Conservation (phyloP, 768 basidiomycete genomes). For the Pulveroboletus ravenelii region DNA sequence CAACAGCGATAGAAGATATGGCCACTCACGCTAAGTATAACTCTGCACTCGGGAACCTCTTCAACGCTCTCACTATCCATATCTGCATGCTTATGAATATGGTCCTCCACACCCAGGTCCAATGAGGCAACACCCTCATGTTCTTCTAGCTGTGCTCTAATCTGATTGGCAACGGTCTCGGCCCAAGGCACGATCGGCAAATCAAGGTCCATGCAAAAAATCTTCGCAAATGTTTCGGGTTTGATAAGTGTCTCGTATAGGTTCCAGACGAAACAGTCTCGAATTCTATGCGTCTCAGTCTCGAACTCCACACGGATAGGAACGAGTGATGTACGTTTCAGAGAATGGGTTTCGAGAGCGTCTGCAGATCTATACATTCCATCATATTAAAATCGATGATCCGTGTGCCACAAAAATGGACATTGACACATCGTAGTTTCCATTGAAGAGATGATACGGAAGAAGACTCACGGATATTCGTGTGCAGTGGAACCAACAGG, state of each 20-base stretch:
- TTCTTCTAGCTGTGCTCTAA: conserved; percentile 88
- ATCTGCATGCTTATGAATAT: conserved; percentile 13
- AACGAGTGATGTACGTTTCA: conserved; percentile 53
- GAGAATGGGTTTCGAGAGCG: conserved; percentile 58
- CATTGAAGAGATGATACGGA: conserved; percentile 1
- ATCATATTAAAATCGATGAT: conserved; percentile 15
- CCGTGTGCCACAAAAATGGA: conserved; percentile 18
- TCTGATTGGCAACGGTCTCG: conserved; percentile 79
- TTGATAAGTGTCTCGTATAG: conserved; percentile 81
- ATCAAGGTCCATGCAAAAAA: conserved; percentile 87
- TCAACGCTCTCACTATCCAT: conserved; percentile 46
- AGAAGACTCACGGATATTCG: conserved; percentile 66
- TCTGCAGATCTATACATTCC: conserved; percentile 52
- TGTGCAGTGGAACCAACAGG: conserved; percentile 58
- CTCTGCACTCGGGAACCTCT: conserved; percentile 72
- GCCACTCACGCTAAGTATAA: conserved; percentile 66
- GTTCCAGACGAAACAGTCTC: conserved; percentile 97
- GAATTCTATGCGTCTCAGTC: conserved; percentile 83
- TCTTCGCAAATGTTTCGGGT: conserved; percentile 79
- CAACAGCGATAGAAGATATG: conserved; percentile 1
- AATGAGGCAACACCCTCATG: conserved; percentile 77
- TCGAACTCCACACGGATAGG: conserved; percentile 96
- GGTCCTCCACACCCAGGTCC: conserved; percentile 51
- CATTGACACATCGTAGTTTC: conserved; percentile 5
- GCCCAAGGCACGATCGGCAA: conserved; percentile 63